Conservation (phyloP, 306 rosid species). For the Vigna reflexopilosa region DNA sequence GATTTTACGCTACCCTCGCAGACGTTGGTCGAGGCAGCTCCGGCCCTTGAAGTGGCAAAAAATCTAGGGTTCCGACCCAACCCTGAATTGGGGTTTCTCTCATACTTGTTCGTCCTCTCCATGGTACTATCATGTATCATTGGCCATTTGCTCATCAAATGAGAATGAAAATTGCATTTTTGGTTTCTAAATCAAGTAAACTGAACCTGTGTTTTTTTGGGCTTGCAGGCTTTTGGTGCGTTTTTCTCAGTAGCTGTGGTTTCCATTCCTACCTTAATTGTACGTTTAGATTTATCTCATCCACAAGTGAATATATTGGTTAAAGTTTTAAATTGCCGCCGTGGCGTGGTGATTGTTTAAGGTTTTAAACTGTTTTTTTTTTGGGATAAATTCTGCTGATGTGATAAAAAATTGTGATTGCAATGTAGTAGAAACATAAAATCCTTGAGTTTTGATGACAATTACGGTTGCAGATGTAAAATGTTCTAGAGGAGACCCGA, state of each 20-base stretch:
- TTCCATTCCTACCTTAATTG: slow-evolving; percentile 60
- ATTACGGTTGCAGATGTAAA: not conserved
- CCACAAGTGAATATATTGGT: not conserved
- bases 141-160: not conserved
- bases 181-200: slow-evolving; percentile 1
- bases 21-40: slow-evolving; percentile 6
- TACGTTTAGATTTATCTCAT: slow-evolving; percentile 16
- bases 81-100: slow-evolving; percentile 50
- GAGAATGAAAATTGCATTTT: not conserved
- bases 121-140: slow-evolving; percentile 29
- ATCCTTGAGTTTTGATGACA: not conserved
- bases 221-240: slow-evolving; percentile 56
- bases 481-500: not conserved
- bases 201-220: slow-evolving; percentile 3
- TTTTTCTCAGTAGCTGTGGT: slow-evolving; percentile 54
- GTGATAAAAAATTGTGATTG: not conserved
- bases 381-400: not conserved
- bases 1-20: not conserved
- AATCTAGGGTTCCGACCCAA: slow-evolving; percentile 44
- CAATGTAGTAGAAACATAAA: not conserved
- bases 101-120: slow-evolving; percentile 50
- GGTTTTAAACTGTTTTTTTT: not conserved
- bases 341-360: not conserved
- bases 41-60: slow-evolving; percentile 25
- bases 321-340: no score